A percentile compares a stretch with the other conserved stretches of the same genome.
These are phyloP conservation scores for Phytophthora syringae DNA, from an alignment of 352 stramenopile species.

Conservation along the genomic window DNA sequence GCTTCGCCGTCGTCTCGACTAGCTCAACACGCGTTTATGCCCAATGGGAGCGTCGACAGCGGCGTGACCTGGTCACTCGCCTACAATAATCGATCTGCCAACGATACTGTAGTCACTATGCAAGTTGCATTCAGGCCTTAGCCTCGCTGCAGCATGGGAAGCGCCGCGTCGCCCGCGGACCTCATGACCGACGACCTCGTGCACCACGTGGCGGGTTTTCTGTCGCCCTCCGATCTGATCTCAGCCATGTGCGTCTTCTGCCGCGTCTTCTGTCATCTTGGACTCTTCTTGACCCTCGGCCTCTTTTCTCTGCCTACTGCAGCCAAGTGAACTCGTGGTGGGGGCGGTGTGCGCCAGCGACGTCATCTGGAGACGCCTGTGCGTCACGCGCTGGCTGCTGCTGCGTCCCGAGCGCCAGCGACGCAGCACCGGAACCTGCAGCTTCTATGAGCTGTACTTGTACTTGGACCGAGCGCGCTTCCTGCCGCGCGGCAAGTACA, in stretches of 20 bases:
- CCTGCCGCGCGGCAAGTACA: conserved; percentile 69
- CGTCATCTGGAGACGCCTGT: conserved; percentile 58
- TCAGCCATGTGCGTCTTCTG: conserved; percentile 48
- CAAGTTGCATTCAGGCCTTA: conserved; percentile 22
- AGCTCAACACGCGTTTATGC: conserved; percentile 20
- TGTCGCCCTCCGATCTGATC: conserved; percentile 57
- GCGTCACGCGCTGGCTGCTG: conserved; percentile 57
- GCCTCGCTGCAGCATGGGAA: conserved; percentile 6
- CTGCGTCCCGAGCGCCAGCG: conserved; percentile 50
- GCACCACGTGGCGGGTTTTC: conserved; percentile 59
- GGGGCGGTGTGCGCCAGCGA: conserved; percentile 53
- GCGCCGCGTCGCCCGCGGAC: conserved; percentile 1
- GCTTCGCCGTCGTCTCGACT: neutral
- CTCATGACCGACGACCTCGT: conserved; percentile 59
- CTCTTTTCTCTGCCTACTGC: neutral
- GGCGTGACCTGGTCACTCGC: conserved; percentile 28
- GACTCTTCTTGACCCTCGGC: neutral
- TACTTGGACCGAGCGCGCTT: conserved; percentile 66
- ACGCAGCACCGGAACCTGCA: conserved; percentile 50
- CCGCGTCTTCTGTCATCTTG: too few species aligned
- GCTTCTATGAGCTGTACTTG: conserved; percentile 65
- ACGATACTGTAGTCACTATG: conserved; percentile 14
- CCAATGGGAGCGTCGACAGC: conserved; percentile 41
- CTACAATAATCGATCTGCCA: too few species aligned
- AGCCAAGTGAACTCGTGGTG: conserved; percentile 71